Conservation (phyloP, 108 stramenopile genomes). For the Asterionellopsis glacialis region DNA sequence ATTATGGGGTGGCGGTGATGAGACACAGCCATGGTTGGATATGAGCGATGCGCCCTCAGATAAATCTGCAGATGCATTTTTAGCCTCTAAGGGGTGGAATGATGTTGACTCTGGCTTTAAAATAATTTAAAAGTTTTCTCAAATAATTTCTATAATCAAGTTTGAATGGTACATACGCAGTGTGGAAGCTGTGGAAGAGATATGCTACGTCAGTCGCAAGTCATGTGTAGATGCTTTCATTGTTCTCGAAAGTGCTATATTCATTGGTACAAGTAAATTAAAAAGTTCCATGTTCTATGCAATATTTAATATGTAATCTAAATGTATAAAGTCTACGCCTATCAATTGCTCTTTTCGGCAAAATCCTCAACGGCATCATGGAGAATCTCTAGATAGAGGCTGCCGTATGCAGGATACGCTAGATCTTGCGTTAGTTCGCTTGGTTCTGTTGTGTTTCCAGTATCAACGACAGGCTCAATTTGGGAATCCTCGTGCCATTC, state of each 20-base stretch:
- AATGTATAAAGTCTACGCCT: too few species aligned
- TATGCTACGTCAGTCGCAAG: too few species aligned
- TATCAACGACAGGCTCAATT: slow-evolving; percentile 21
- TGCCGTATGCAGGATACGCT: not conserved
- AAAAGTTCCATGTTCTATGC: too few species aligned
- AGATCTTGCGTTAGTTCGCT: not conserved
- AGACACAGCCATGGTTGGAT: not conserved
- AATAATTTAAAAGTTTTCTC: slow-evolving; percentile 54
- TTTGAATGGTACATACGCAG: too few species aligned
- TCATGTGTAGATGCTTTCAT: too few species aligned
- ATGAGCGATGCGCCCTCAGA: not conserved
- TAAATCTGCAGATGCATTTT: slow-evolving; percentile 35
- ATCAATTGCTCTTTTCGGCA: not conserved
- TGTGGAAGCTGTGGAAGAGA: too few species aligned
- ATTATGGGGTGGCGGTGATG: slow-evolving; percentile 52
- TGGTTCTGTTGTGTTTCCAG: slow-evolving; percentile 5
- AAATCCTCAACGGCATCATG: slow-evolving; percentile 1
- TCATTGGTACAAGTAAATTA: too few species aligned
- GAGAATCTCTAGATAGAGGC: not conserved
- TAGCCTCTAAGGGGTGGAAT: slow-evolving; percentile 78
- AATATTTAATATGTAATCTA: too few species aligned
- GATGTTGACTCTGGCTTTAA: slow-evolving; percentile 76
- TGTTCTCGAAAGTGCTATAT: too few species aligned
- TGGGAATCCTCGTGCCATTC: slow-evolving; percentile 25
- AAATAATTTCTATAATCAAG: too few species aligned